Conservation (phyloP, 2,329 filamentous ascomycete genomes). For the Fusarium hainanense region DNA sequence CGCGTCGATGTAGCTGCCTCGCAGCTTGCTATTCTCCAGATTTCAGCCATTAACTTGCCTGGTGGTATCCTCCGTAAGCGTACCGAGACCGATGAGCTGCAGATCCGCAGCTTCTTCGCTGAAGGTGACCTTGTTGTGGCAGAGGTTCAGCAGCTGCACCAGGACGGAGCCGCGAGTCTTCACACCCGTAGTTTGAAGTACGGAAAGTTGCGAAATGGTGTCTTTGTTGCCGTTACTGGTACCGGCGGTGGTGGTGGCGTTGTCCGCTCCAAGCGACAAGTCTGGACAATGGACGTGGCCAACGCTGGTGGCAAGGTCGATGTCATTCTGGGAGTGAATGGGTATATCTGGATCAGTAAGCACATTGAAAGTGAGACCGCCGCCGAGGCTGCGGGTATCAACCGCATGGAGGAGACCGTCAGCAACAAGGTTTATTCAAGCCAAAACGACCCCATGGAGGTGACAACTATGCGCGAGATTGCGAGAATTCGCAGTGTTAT, state of each 20-base stretch:
- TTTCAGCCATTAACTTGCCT: slow-evolving; percentile 92
- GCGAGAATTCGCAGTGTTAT: slow-evolving; percentile 85
- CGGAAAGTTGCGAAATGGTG: slow-evolving; percentile 92
- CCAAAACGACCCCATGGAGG: slow-evolving; percentile 87
- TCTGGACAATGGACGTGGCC: slow-evolving; percentile 79
- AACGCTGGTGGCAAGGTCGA: slow-evolving; percentile 76
- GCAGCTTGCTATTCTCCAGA: slow-evolving; percentile 84
- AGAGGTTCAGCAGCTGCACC: slow-evolving; percentile 90
- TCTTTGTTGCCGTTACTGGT: slow-evolving; percentile 85
- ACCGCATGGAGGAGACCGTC: slow-evolving; percentile 87
- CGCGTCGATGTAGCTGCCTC: slow-evolving; percentile 92
- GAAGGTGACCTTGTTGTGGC: slow-evolving; percentile 95
- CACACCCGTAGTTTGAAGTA: slow-evolving; percentile 94
- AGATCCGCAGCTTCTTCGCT: slow-evolving; percentile 96
- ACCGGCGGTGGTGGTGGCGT: slow-evolving; percentile 89
- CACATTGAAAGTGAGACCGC: slow-evolving; percentile 73
- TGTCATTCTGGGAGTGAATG: slow-evolving; percentile 92
- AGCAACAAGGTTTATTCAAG: slow-evolving; percentile 90
- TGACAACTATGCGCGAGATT: slow-evolving; percentile 87
- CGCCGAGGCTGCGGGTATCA: slow-evolving; percentile 70
- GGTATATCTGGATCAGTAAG: slow-evolving; percentile 95
- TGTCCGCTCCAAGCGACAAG: slow-evolving; percentile 83
- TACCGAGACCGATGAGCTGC: slow-evolving; percentile 95
- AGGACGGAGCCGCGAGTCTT: slow-evolving; percentile 85
- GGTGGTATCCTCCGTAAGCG: slow-evolving; percentile 91